Evolutionary conservation across 1,284 basidiomycete genomes (phyloP), one percentile per base, ranked within the genome.

Genomic region (Trametes polyzona): DNA sequence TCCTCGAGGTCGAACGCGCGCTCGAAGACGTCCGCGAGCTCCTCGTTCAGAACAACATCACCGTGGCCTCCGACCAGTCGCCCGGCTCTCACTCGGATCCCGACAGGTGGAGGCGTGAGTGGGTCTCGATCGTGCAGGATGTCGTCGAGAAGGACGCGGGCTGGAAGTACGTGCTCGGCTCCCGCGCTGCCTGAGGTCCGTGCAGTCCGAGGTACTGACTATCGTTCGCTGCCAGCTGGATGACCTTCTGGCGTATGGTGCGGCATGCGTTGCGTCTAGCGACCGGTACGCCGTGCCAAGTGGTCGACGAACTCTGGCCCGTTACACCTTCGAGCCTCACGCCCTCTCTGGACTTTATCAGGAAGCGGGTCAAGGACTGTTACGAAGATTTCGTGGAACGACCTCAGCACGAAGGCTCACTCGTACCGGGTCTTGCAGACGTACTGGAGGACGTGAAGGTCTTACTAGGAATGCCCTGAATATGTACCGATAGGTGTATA

Each of bases 101-200:
- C 1, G 36, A 32, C 1, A 52, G 39, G 5, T 71, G 70, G 71
- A 47, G 61, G 49, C 29, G 23, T 9, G 70, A 71, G 50, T 72
- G 70, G 65, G 47, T 61, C 5, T 37, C 52, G n/a, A 68, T 72
- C 27, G 70, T 71, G 29, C 71, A 72, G 54, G 67, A 71, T 26
- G 64, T 72, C 21, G 69, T 72, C n/a, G 64, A 71, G 60, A 70
- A 71, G 47, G 71, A 72, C 43, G 71, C 71, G 0, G 71, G 71
- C 9, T 72, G 71, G 71, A 69, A 72, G 71, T 72, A 39, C 42
- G 71, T 61, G 2, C 11, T 12, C 14, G 12, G 7, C 5, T 40
- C 16, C 17, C 21, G 12, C 29, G 12, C 14, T 16, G 47, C 30
- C n/a, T n/a, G n/a, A n/a, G n/a, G 26, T 24, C 17, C 21, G 3